Conservation (phyloP, 1,284 basidiomycete species). For the Cryptococcus sp. region DNA sequence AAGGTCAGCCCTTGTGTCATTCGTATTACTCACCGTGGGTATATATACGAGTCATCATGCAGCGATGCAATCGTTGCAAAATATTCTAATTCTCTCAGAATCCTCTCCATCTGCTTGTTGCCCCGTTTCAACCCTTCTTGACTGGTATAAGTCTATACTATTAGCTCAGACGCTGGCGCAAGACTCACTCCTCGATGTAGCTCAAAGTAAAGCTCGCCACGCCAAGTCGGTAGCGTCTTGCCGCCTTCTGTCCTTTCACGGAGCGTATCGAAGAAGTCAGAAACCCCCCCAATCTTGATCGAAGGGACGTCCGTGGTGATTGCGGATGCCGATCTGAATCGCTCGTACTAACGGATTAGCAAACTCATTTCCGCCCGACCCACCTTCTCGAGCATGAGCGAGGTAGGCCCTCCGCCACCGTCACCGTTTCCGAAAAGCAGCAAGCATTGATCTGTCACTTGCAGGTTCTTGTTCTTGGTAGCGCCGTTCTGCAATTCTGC, state of each 20-base stretch:
- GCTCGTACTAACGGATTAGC: constrained; percentile 46
- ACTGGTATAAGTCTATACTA: constrained; percentile 67
- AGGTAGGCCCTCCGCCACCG: constrained; percentile 59
- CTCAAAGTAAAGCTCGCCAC: constrained; percentile 87
- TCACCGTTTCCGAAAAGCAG: constrained; percentile 91
- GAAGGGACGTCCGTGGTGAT: constrained; percentile 59
- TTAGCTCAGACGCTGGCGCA: not conserved
- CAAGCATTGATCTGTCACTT: constrained; percentile 63
- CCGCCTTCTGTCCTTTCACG: constrained; percentile 67
- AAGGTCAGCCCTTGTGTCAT: not conserved
- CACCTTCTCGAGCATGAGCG: constrained; percentile 84
- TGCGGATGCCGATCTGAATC: constrained; percentile 14
- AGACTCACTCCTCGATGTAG: constrained; percentile 56
- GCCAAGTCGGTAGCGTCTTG: constrained; percentile 79
- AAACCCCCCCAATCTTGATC: constrained; percentile 65
- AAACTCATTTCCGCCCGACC: constrained; percentile 67
- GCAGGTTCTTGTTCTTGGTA: constrained; percentile 84
- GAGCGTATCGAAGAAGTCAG: constrained; percentile 80
- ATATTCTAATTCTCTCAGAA: constrained; percentile 79
- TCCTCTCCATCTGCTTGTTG: constrained; percentile 84
- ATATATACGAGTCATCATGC: constrained; percentile 58
- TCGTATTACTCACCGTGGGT: constrained; percentile 49
- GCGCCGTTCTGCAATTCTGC: constrained; percentile 74
- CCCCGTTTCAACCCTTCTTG: constrained; percentile 91
- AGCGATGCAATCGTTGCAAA: constrained; percentile 78